Evolutionary conservation across 2,329 filamentous ascomycete species (phyloP).

Genomic region (Chaetomiaceae sp.): DNA sequence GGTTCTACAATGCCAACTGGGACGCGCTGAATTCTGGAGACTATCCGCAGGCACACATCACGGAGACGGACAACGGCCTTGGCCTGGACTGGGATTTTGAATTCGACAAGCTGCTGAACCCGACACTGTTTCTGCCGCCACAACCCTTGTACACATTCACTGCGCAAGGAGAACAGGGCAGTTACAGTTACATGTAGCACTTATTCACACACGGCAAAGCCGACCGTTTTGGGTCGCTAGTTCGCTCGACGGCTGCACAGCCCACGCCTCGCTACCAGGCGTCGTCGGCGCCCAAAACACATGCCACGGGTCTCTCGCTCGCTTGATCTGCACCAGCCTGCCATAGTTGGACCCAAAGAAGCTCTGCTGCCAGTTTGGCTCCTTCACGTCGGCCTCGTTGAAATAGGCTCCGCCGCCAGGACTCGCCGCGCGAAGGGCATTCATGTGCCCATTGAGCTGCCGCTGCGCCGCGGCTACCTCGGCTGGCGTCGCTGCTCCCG

Average conservation of each 20-base stretch:
- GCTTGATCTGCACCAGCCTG: conserved; percentile 16
- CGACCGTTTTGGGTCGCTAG: conserved; percentile 29
- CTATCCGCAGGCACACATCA: not conserved
- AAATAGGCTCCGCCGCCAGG: conserved; percentile 33
- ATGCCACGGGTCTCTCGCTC: conserved; percentile 17
- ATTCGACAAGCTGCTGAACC: conserved; percentile 19
- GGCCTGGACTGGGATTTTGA: conserved; percentile 18
- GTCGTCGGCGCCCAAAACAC: conserved; percentile 23
- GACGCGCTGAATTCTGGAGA: not conserved
- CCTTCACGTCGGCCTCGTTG: conserved; percentile 39
- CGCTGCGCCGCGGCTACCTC: conserved; percentile 12
- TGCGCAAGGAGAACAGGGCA: not conserved
- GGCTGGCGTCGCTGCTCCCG: conserved; percentile 8
- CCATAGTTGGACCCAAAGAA: conserved; percentile 32
- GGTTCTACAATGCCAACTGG: not conserved
- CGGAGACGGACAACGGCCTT: not conserved
- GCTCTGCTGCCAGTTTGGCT: conserved; percentile 31
- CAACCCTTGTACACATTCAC: not conserved
- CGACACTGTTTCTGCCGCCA: conserved; percentile 5
- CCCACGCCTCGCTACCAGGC: conserved; percentile 39
- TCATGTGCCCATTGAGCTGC: conserved; percentile 15
- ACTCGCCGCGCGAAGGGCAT: conserved; percentile 26
- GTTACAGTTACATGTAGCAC: too few species aligned
- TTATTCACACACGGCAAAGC: conserved; percentile 15
- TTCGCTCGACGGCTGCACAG: conserved; percentile 32